phyloP scores from a whole-genome alignment of 768 basidiomycete genomes.

The Auricularia auricula-judae region DNA sequence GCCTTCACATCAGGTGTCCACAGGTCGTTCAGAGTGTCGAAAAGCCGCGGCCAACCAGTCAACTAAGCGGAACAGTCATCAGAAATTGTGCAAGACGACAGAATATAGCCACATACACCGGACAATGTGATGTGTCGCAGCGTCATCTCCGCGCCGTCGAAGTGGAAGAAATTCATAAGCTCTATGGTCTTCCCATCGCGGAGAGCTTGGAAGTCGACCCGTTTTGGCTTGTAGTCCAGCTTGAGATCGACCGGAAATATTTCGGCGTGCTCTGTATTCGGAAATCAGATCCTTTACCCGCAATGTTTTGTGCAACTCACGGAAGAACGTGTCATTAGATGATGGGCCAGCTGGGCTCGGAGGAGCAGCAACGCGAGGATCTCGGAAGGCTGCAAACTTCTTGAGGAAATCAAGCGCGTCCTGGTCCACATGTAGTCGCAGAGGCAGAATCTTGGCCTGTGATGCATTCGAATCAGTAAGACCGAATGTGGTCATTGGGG shows the following conservation, averaged over 20 bases:
- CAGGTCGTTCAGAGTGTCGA: constrained; percentile 87
- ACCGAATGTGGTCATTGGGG: constrained; percentile 3
- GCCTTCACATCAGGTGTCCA: constrained; percentile 99
- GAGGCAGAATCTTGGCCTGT: constrained; percentile 81
- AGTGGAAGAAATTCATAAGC: constrained; percentile 99
- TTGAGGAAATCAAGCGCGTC: constrained; percentile 98
- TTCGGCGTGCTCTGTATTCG: constrained; percentile 70
- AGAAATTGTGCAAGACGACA: not conserved
- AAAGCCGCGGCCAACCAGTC: constrained; percentile 83
- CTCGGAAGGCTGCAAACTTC: constrained; percentile 86
- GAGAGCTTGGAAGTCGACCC: constrained; percentile 88
- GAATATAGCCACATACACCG: constrained; percentile 50
- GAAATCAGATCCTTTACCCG: not conserved
- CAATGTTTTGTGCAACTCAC: constrained; percentile 30
- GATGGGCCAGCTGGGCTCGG: constrained; percentile 20
- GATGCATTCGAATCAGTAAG: constrained; percentile 2
- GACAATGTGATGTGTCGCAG: constrained; percentile 83
- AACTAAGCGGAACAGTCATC: constrained; percentile 37
- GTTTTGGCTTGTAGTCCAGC: constrained; percentile 95
- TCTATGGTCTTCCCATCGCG: constrained; percentile 88
- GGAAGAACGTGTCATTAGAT: constrained; percentile 55
- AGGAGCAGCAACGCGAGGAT: constrained; percentile 33
- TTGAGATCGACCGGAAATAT: constrained; percentile 92
- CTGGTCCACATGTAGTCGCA: constrained; percentile 92
- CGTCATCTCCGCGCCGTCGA: constrained; percentile 98